Evolutionary conservation across 768 basidiomycete genomes (phyloP).

Genomic region (Strobilomyces dryophilus): DNA sequence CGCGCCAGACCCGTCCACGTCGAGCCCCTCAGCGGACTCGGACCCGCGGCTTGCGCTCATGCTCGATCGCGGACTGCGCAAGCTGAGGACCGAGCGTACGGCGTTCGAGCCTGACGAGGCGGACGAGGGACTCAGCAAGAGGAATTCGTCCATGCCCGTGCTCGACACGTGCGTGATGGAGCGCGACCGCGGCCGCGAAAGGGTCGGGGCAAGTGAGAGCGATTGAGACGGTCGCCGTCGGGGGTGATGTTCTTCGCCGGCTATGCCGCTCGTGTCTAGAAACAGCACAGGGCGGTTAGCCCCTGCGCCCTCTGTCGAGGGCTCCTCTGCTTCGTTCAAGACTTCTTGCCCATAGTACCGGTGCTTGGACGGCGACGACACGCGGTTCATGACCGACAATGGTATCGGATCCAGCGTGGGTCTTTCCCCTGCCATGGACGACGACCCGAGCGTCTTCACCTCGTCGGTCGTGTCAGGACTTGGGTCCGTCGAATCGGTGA

Average conservation of each 20-base stretch:
- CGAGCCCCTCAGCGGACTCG: neutral
- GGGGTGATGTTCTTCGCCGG: neutral
- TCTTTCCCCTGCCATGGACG: neutral
- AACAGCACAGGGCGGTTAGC: neutral
- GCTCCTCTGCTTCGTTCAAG: neutral
- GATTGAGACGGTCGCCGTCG: conserved; percentile 10
- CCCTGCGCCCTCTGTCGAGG: neutral
- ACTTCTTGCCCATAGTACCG: conserved; percentile 19
- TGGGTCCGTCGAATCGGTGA: conserved; percentile 14
- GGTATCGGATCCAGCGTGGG: conserved; percentile 6
- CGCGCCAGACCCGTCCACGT: neutral
- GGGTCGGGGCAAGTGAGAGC: conserved; percentile 3
- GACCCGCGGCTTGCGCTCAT: neutral
- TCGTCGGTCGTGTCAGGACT: neutral
- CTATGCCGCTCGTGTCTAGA: no score
- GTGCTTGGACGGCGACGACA: conserved; percentile 15
- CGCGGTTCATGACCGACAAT: conserved; percentile 16
- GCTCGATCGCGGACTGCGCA: conserved; percentile 6
- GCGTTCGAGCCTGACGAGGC: neutral
- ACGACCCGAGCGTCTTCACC: conserved; percentile 7
- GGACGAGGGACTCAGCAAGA: conserved; percentile 12
- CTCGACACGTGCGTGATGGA: conserved; percentile 14
- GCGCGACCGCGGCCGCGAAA: conserved; percentile 5
- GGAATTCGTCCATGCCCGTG: conserved; percentile 22
- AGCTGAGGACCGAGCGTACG: neutral